phyloP scores from a whole-genome alignment of 2,329 filamentous ascomycete species.

The Colletotrichum falcatum region DNA sequence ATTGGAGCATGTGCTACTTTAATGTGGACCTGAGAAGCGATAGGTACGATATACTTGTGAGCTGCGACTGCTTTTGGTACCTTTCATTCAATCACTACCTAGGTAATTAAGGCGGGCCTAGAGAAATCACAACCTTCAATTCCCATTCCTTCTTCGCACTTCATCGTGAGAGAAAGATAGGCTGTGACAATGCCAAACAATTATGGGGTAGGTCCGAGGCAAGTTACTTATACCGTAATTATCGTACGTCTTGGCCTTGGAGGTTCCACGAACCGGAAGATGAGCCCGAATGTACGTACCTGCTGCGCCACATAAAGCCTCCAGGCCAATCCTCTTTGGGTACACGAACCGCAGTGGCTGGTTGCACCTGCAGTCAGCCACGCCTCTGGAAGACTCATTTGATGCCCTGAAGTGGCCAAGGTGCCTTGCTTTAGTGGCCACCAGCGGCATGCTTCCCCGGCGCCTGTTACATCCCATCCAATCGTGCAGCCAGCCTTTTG shows the following conservation, averaged over 20 bases:
- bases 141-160: not conserved
- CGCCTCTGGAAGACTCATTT: not conserved
- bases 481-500: conserved; percentile 14
- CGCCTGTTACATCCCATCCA: conserved; percentile 29
- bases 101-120: not conserved
- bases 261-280: not conserved
- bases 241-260: not conserved
- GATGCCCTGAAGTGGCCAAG: not conserved
- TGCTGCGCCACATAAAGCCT: conserved; percentile 12
- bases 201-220: not conserved
- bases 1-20: conserved; percentile 9
- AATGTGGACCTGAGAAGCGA: not conserved
- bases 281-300: not conserved
- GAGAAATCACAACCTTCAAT: not conserved
- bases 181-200: not conserved
- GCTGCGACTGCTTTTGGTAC: not conserved
- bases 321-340: too few species aligned
- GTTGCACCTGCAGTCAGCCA: conserved; percentile 1
- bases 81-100: not conserved
- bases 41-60: too few species aligned
- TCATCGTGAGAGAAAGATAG: not conserved
- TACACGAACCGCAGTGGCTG: conserved; percentile 13
- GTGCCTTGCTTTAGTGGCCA: conserved; percentile 18
- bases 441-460: conserved; percentile 11
- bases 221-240: not conserved